Percentiles rank a stretch among this genome's conserved stretches.
phyloP scores from a whole-genome alignment of 139 green algal species.

The Coccomyxa sp. region DNA sequence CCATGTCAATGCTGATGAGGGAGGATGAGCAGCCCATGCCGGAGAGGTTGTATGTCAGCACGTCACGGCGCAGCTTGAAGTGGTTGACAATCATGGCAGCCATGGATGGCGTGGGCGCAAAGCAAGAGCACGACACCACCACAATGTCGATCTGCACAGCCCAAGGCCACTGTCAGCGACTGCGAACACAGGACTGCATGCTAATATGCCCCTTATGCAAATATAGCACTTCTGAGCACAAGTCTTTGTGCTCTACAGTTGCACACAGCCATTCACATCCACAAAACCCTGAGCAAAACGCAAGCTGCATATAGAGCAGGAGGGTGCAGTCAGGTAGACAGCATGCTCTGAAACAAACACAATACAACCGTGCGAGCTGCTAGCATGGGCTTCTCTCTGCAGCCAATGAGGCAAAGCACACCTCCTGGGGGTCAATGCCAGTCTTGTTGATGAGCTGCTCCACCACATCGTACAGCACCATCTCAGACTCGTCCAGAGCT shows the following conservation, averaged over 20 bases:
- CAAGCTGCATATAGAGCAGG: too few species aligned
- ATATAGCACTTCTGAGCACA: not conserved
- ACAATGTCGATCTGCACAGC: constrained; percentile 39
- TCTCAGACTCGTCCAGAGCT: constrained; percentile 32
- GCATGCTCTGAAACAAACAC: too few species aligned
- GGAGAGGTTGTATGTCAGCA: constrained; percentile 48
- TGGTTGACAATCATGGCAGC: constrained; percentile 54
- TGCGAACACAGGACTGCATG: too few species aligned
- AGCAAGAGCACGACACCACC: constrained; percentile 51
- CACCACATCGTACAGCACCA: constrained; percentile 37
- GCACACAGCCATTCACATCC: not conserved
- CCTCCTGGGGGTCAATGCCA: not conserved
- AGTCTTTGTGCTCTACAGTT: not conserved
- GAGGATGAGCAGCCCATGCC: constrained; percentile 57
- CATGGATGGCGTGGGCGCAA: constrained; percentile 49
- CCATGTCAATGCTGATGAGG: constrained; percentile 51
- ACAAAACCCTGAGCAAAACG: not conserved
- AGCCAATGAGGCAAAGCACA: too few species aligned
- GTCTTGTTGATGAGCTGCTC: constrained; percentile 13
- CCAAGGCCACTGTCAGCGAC: not conserved
- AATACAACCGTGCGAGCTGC: too few species aligned
- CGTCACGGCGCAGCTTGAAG: constrained; percentile 41
- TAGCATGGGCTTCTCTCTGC: too few species aligned
- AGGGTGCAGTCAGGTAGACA: too few species aligned
- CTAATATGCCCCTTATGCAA: too few species aligned